These are phyloP conservation scores for Lipomyces spencermartinsiae DNA, from an alignment of 805 yeast genomes.

Conservation along the genomic window DNA sequence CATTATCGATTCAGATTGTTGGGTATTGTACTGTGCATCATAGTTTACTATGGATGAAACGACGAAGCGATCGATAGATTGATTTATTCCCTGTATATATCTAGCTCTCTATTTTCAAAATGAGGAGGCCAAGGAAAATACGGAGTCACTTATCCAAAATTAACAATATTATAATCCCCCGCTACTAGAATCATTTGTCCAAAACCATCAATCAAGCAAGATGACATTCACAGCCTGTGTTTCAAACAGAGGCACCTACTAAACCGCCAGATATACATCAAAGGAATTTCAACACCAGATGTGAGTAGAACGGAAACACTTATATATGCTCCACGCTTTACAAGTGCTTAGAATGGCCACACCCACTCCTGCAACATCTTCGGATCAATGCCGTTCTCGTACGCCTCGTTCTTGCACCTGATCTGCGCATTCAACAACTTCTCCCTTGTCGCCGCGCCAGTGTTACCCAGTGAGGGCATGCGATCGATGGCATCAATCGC, in stretches of 20 bases:
- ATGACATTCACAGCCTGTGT: neutral
- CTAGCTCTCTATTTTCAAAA: neutral
- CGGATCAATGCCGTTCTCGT: slow-evolving; percentile 14
- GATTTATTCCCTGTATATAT: neutral
- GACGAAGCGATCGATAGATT: neutral
- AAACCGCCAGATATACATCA: neutral
- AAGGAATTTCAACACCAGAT: neutral
- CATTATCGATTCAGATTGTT: too few relatives aligned
- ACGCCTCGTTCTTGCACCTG: slow-evolving; percentile 11
- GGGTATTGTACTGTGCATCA: neutral
- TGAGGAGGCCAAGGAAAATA: neutral
- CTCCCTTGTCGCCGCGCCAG: slow-evolving; percentile 11
- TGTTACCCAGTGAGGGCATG: slow-evolving; percentile 9
- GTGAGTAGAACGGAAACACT: neutral
- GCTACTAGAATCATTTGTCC: neutral
- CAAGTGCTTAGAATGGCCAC: slow-evolving; percentile 8
- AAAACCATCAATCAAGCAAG: slow-evolving; percentile 6
- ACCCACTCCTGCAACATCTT: slow-evolving; percentile 10
- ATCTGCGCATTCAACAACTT: slow-evolving; percentile 12
- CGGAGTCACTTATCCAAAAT: neutral
- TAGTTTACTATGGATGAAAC: neutral
- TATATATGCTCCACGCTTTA: neutral
- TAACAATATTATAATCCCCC: neutral
- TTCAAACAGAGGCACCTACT: neutral
- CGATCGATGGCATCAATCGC: slow-evolving; percentile 16